A percentile compares a stretch with the other conserved stretches of the same genome.
These are phyloP conservation scores for Theileria annulata DNA, from an alignment of 169 alveolate genomes.

Conservation along the genomic window DNA sequence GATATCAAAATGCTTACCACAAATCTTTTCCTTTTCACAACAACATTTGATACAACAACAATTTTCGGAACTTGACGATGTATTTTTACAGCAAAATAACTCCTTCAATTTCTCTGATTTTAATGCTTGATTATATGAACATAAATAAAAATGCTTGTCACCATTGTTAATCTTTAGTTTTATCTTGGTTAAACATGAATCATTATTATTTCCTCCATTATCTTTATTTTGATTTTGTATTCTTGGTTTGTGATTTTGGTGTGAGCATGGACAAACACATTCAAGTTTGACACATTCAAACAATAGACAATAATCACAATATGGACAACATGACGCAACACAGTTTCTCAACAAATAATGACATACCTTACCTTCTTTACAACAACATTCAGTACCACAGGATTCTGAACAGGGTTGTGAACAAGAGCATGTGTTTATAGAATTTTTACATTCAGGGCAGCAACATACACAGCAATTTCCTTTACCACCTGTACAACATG, in stretches of 20 bases:
- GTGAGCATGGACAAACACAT: slow-evolving; percentile 22
- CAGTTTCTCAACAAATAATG: slow-evolving; percentile 45
- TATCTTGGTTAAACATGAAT: slow-evolving; percentile 23
- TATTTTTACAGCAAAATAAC: background rate
- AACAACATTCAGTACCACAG: too few relatives aligned
- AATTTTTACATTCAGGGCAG: background rate
- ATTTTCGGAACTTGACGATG: background rate
- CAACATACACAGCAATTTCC: background rate
- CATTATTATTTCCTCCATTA: slow-evolving; percentile 1
- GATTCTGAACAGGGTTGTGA: slow-evolving; percentile 4
- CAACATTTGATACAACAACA: slow-evolving; percentile 4
- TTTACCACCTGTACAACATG: background rate
- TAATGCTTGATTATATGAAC: background rate
- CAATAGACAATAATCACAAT: slow-evolving; percentile 46
- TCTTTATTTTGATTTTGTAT: slow-evolving; percentile 2
- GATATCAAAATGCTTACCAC: slow-evolving; percentile 16
- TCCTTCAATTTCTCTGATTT: background rate
- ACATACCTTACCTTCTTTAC: background rate
- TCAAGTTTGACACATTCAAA: slow-evolving; percentile 36
- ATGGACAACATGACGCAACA: slow-evolving; percentile 42
- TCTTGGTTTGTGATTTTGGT: background rate
- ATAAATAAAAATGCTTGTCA: background rate
- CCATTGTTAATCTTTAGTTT: slow-evolving; percentile 2
- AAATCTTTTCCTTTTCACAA: background rate
- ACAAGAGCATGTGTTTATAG: background rate